Evolutionary conservation across 1,284 basidiomycete genomes (phyloP), one percentile per base, ranked within the genome.

Genomic region (Rhodotorula sp.): DNA sequence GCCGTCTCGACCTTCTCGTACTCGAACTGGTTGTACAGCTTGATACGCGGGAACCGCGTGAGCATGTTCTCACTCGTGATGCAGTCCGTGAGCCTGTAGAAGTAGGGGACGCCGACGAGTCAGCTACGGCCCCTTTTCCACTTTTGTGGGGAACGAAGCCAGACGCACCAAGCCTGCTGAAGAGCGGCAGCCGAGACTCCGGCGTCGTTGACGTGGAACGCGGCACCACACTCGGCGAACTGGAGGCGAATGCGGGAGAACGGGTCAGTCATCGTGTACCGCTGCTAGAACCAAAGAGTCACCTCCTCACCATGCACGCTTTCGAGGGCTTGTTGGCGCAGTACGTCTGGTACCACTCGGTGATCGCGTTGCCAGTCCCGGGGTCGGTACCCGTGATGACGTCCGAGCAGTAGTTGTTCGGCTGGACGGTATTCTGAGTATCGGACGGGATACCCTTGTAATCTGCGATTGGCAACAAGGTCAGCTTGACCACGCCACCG

Each of bases 161-260:
- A 10, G 3, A 58, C 70, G 46, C 64, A 79, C 79, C 79, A 80
- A 26, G 68, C 69, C 64, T 74, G 75, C 69, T 79, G 74, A 16
- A 80, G 60, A 21, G 65, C 56, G 3, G 73, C 64, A 47, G 78
- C 70, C 23, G 71, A 59, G 8, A 67, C 76, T 10, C 65, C 64
- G 20, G 66, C 68, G 65, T 79, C 73, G 68, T 75, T 63, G 21
- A 70, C 65, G 67, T 80, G 79, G 68, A 69, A 80, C 21, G 79
- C 79, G 3, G 78, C 78, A 60, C 79, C 79, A 16, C 74, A 75
- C 61, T 80, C 79, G 18, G 79, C 75, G 63, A 79, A 77, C 76
- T 76, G 61, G 6, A 3, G 16, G n/a, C 18, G 21, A 16, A 10
- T 15, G 31, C 46, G 57, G 8, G 5, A 15, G 1, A 20, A 21